Base-by-base conservation (phyloP, 1,139 yeast species). In the Sporopachydermia cereana region DNA sequence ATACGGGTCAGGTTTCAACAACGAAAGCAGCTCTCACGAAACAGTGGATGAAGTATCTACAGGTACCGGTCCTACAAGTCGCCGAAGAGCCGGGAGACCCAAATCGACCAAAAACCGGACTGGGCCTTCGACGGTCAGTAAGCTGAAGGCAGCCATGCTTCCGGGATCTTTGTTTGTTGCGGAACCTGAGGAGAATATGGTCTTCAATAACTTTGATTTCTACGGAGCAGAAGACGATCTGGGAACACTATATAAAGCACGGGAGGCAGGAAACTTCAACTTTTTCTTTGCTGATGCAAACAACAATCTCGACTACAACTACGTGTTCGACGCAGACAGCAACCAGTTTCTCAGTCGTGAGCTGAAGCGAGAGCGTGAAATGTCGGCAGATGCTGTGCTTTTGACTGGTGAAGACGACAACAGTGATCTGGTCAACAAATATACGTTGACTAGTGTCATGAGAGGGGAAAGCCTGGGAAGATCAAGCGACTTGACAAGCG, bases 71-170 rank as follows among this genome's bases (percentile, higher is more conserved):
- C 7, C 29, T 25, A 25, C 29, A 25, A 14, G 12, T 25, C 29
- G 29, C 12, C 44, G 43, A 17, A 43, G 41, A 23, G 42, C 29
- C 20, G 43, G 42, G 4, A 44, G 46, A 4, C 42, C 41, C n/a
- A 41, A 45, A 2, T 22, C 41, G 9, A 21, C 36, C 9, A 34
- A 34, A 34, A 16, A 16, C 18, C 9, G 17, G n/a, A 16, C 39
- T 34, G 39, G 39, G 20, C 18, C 39, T 34, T 34, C 22, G 9
- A 34, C 39, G 5, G 39, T 34, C 12, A 34, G 9, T 21, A 34
- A 34, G 17, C n/a, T 34, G 39, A 34, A 34, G n/a, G 5, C 39
- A 7, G 39, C 39, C 17, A 34, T 34, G 39, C 22, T 34, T 16
- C 39, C 39, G 9, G 39, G 39, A n/a, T 34, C 39, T 16, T 21